These are phyloP conservation scores for Dianthus caryophyllus DNA, from an alignment of 148 eudicot species.

Conservation along the genomic window DNA sequence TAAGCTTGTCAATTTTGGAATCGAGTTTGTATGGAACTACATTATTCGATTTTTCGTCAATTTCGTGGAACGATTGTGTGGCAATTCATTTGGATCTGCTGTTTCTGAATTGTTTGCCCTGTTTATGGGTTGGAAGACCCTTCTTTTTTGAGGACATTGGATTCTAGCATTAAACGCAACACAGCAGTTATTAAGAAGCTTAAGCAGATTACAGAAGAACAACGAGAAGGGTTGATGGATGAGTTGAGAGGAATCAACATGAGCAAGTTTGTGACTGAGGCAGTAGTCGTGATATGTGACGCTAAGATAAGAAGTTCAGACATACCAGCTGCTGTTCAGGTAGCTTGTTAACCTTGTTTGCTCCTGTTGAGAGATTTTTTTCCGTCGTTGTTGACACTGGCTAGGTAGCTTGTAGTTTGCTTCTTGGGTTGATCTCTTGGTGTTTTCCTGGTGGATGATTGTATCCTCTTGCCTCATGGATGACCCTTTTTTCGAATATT, in stretches of 20 bases:
- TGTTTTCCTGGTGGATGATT: too few relatives aligned
- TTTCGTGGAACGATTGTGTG: not conserved
- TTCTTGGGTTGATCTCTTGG: not conserved
- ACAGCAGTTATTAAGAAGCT: conserved; percentile 97
- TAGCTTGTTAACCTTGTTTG: conserved; percentile 21
- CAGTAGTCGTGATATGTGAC: conserved; percentile 89
- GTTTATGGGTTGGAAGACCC: conserved; percentile 46
- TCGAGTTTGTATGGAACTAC: not conserved
- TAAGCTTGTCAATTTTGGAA: not conserved
- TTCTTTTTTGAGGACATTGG: conserved; percentile 70
- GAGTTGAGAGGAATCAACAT: conserved; percentile 84
- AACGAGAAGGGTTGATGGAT: conserved; percentile 89
- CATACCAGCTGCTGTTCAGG: conserved; percentile 97
- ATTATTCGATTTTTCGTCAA: not conserved
- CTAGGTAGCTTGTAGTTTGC: not conserved
- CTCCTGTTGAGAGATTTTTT: too few relatives aligned
- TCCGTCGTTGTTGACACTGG: not conserved
- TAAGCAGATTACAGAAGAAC: conserved; percentile 95
- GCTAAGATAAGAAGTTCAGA: conserved; percentile 89
- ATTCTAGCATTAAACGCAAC: conserved; percentile 95
- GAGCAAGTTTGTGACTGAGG: conserved; percentile 98
- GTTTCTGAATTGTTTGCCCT: not conserved
- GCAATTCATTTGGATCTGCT: not conserved
- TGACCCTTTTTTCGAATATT: not conserved
- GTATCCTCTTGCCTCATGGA: not conserved